These are phyloP conservation scores for Porogramme epimiltina DNA, from an alignment of 1,284 basidiomycete species.

Conservation along the genomic window DNA sequence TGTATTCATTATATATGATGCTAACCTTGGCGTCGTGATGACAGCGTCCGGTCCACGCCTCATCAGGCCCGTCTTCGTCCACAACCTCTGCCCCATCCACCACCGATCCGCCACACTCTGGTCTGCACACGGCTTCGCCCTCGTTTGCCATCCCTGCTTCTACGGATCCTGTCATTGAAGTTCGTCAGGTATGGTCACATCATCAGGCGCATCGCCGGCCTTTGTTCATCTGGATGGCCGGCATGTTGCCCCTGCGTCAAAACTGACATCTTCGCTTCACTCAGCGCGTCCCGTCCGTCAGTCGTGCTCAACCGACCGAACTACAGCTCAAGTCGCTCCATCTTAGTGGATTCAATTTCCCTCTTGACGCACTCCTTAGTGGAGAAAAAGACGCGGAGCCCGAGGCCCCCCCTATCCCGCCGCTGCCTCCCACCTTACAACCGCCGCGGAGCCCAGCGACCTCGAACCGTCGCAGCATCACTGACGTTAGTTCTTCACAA, in stretches of 20 bases:
- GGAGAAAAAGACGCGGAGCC: background rate
- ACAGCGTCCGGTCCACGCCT: conserved; percentile 15
- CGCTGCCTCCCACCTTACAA: background rate
- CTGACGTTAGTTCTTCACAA: conserved; percentile 1
- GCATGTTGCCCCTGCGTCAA: background rate
- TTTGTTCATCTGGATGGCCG: background rate
- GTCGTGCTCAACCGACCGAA: conserved; percentile 3
- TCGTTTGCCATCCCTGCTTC: background rate
- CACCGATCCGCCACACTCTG: background rate
- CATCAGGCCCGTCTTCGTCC: conserved; percentile 1
- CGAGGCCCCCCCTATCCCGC: background rate
- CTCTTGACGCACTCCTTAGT: conserved; percentile 15
- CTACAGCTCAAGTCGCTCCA: conserved; percentile 20
- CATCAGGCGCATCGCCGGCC: background rate
- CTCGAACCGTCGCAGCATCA: conserved; percentile 3
- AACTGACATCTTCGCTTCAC: conserved; percentile 6
- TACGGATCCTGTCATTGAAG: background rate
- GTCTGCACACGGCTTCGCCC: background rate
- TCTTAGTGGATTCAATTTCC: conserved; percentile 21
- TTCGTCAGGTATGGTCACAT: conserved; percentile 7
- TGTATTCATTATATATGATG: conserved; percentile 16
- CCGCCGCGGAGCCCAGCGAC: conserved; percentile 4
- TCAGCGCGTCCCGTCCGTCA: conserved; percentile 1
- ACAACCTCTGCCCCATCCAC: background rate
- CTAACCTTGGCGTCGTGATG: conserved; percentile 15